Evolutionary conservation across 2,329 filamentous ascomycete genomes (phyloP).

Genomic region (Sarocladiaceae sp.): DNA sequence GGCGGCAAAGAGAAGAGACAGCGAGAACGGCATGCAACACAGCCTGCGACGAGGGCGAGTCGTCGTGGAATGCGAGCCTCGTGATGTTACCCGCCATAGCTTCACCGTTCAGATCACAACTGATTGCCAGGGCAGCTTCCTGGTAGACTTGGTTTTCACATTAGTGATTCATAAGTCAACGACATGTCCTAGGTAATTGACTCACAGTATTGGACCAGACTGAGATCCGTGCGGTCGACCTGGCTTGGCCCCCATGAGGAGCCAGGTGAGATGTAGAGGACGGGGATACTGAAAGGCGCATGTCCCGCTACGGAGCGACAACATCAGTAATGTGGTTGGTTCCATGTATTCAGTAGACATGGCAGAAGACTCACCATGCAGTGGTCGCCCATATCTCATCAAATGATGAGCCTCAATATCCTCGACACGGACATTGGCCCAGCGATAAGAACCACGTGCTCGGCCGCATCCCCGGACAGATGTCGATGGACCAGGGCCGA

Average conservation of each 20-base stretch:
- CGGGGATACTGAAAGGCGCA: neutral
- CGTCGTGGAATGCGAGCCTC: conserved; percentile 9
- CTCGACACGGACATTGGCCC: neutral
- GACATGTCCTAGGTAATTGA: neutral
- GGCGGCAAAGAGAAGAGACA: conserved; percentile 6
- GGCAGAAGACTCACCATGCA: neutral
- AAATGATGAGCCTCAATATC: conserved; percentile 3
- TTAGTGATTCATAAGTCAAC: neutral
- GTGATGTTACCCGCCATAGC: neutral
- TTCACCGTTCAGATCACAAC: neutral
- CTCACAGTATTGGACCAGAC: conserved; percentile 8
- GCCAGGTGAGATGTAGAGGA: neutral
- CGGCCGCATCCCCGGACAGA: no score
- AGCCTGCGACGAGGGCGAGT: neutral
- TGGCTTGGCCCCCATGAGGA: neutral
- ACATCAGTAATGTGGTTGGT: neutral
- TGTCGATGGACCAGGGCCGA: neutral
- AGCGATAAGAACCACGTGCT: neutral
- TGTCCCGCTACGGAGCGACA: neutral
- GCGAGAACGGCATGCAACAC: conserved; percentile 10
- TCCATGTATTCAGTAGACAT: neutral
- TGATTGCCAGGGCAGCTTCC: neutral
- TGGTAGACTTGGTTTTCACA: neutral
- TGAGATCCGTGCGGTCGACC: neutral
- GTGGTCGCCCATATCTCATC: neutral